These are phyloP conservation scores for Termitomyces eurrhizus DNA, from an alignment of 768 basidiomycete genomes.

Conservation along the genomic window DNA sequence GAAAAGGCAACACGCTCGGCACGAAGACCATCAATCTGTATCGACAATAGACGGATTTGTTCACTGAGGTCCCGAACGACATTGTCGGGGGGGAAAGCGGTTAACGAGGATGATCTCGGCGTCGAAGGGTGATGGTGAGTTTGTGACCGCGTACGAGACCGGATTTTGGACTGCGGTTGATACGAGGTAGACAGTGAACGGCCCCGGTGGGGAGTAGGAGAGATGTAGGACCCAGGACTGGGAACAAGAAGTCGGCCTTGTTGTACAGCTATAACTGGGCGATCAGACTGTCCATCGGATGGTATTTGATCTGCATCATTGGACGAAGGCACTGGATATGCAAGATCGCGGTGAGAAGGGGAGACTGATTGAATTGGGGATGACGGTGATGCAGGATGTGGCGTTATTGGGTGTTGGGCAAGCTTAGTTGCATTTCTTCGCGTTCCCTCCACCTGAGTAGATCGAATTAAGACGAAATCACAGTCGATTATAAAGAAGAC, in stretches of 20 bases:
- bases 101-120: background rate
- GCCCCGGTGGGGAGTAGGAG: background rate
- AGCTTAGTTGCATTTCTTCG: background rate
- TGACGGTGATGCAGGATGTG: background rate
- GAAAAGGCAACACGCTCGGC: slow-evolving; percentile 25
- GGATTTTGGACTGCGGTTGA: background rate
- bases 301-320: no score
- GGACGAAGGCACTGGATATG: background rate
- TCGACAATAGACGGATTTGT: slow-evolving; percentile 27
- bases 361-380: no score
- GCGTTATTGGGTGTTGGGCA: background rate
- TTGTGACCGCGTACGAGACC: background rate
- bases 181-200: background rate
- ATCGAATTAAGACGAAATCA: background rate
- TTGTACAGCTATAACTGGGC: background rate
- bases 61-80: slow-evolving; percentile 21
- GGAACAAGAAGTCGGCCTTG: background rate
- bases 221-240: background rate
- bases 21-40: slow-evolving; percentile 28
- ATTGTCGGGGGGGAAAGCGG: background rate
- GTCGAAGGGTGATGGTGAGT: background rate
- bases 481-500: slow-evolving; percentile 2
- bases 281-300: background rate
- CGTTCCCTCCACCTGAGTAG: slow-evolving; percentile 7
- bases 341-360: background rate